These are phyloP conservation scores for Solanum acaule DNA, from an alignment of 257 asterid species.

Conservation along the genomic window DNA sequence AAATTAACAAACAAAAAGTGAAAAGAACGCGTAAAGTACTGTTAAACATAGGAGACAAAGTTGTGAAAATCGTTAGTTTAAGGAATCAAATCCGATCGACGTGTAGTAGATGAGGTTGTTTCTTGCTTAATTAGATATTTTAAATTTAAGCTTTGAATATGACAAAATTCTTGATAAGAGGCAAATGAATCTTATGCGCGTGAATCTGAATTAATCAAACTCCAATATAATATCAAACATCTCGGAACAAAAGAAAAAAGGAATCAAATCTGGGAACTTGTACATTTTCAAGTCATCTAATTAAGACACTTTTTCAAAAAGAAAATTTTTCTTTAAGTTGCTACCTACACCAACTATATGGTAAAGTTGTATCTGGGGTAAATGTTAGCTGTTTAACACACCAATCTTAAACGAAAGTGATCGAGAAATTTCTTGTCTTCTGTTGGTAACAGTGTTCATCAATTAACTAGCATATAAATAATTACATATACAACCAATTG, in stretches of 20 bases:
- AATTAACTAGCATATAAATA: neutral
- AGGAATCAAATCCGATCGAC: neutral
- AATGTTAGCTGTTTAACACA: neutral
- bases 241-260: neutral
- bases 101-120: neutral
- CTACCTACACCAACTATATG: neutral
- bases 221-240: neutral
- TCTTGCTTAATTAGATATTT: neutral
- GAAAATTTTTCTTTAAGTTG: neutral
- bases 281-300: neutral
- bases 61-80: neutral
- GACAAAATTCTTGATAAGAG: rapidly evolving
- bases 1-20: neutral
- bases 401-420: neutral
- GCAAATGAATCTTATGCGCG: rapidly evolving
- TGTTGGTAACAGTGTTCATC: neutral
- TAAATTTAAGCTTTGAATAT: too few species aligned
- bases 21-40: neutral
- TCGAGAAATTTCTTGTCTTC: neutral
- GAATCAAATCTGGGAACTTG: neutral
- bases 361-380: neutral
- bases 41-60: neutral
- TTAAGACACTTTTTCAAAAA: neutral
- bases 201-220: neutral
- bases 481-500: too few species aligned